A percentile compares a stretch with the other conserved stretches of the same genome.
Evolutionary conservation across 202 grass and related monocot species (phyloP).

Genomic region (Setaria italica): DNA sequence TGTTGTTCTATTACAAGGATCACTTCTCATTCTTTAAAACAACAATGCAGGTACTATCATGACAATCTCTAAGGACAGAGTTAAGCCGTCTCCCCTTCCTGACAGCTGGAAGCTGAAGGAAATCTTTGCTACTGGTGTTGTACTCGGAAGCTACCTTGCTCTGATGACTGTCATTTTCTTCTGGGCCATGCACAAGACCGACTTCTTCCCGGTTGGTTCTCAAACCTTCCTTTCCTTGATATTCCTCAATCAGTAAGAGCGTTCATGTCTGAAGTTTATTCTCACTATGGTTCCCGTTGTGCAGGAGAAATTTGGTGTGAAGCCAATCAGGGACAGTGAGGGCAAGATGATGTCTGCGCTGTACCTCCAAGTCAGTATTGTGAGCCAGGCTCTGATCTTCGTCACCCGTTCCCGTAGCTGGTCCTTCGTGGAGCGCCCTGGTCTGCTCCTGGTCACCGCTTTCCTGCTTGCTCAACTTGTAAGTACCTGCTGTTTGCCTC

Average conservation of each 20-base stretch:
- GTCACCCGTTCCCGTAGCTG: constrained; percentile 95
- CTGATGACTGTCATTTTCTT: constrained; percentile 98
- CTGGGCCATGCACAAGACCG: constrained; percentile 87
- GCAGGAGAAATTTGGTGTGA: constrained; percentile 90
- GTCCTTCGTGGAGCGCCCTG: constrained; percentile 83
- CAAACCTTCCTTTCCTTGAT: background rate
- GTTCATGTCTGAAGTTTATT: background rate
- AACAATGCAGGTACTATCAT: constrained; percentile 89
- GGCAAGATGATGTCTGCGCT: constrained; percentile 87
- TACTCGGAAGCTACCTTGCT: constrained; percentile 87
- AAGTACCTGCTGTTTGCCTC: constrained; percentile 20
- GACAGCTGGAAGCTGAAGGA: constrained; percentile 99
- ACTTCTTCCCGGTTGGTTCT: constrained; percentile 82
- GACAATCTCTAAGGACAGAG: constrained; percentile 99
- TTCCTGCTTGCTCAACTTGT: constrained; percentile 93
- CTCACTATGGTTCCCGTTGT: constrained; percentile 15
- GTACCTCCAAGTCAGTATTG: constrained; percentile 99
- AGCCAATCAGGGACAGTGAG: constrained; percentile 59
- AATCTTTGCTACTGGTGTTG: constrained; percentile 93
- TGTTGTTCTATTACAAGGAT: background rate
- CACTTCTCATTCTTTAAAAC: constrained; percentile 5
- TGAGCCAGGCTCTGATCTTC: constrained; percentile 95
- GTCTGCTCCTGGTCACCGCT: constrained; percentile 71
- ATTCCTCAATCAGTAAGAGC: background rate
- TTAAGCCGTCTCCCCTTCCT: constrained; percentile 88